These are phyloP conservation scores for Collybiopsis confluens DNA, from an alignment of 768 basidiomycete genomes.

Conservation along the genomic window DNA sequence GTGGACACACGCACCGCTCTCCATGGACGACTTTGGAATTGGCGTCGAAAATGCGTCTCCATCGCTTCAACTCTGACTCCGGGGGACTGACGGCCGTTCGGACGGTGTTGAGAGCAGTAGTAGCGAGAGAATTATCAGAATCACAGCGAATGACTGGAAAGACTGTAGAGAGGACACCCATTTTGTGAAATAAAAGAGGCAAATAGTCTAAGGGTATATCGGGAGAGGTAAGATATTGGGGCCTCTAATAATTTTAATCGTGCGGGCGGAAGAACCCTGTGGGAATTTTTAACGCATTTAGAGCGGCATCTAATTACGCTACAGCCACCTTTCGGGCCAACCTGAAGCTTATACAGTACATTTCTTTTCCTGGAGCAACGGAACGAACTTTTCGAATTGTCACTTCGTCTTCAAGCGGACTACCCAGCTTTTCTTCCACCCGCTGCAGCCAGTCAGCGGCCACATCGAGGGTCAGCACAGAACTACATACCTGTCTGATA, in stretches of 20 bases:
- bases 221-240: slow-evolving; percentile 22
- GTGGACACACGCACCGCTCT: slow-evolving; percentile 37
- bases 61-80: slow-evolving; percentile 82
- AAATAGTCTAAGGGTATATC: slow-evolving; percentile 28
- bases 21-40: slow-evolving; percentile 76
- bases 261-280: neutral
- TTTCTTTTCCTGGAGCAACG: slow-evolving; percentile 94
- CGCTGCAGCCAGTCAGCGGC: slow-evolving; percentile 43
- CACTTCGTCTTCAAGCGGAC: slow-evolving; percentile 44
- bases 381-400: slow-evolving; percentile 77
- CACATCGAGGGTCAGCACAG: slow-evolving; percentile 5
- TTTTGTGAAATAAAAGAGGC: slow-evolving; percentile 17
- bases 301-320: slow-evolving; percentile 26
- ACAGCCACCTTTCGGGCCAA: slow-evolving; percentile 45
- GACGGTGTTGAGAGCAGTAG: slow-evolving; percentile 58
- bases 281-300: neutral
- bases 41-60: slow-evolving; percentile 83
- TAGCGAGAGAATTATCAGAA: slow-evolving; percentile 43
- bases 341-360: slow-evolving; percentile 94
- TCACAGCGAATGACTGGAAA: slow-evolving; percentile 56
- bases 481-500: slow-evolving; percentile 66
- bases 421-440: slow-evolving; percentile 63
- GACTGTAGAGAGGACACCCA: slow-evolving; percentile 38
- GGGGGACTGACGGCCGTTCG: slow-evolving; percentile 66
- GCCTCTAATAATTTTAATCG: neutral